Evolutionary conservation across 352 stramenopile species (phyloP).

Genomic region (Globisporangium canariense): DNA sequence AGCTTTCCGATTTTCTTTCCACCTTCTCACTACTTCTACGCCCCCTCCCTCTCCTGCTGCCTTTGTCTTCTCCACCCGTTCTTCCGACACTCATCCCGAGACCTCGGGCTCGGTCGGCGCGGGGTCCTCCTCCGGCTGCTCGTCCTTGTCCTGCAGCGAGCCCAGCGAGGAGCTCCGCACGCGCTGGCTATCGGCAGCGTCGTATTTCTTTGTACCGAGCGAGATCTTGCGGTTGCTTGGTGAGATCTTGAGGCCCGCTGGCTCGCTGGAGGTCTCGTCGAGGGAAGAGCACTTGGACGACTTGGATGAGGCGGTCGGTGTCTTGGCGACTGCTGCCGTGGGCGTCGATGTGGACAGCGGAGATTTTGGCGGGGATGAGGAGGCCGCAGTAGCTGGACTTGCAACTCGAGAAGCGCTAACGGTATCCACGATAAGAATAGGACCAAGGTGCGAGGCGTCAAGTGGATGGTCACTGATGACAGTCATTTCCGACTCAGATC

Average conservation of each 20-base stretch:
- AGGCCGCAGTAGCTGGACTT: neutral
- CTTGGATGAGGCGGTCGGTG: conserved; percentile 6
- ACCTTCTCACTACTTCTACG: neutral
- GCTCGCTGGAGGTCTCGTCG: neutral
- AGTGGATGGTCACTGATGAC: neutral
- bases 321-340: conserved; percentile 1
- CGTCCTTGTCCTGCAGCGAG: conserved; percentile 32
- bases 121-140: conserved; percentile 3
- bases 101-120: neutral
- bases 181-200: conserved; percentile 18
- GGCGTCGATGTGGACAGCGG: neutral
- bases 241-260: conserved; percentile 31
- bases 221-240: conserved; percentile 49
- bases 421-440: neutral
- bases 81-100: conserved; percentile 3
- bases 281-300: conserved; percentile 2
- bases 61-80: neutral
- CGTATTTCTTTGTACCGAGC: conserved; percentile 23
- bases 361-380: neutral
- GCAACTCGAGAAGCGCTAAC: neutral
- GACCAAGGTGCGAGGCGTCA: neutral
- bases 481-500: neutral
- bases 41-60: neutral
- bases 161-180: conserved; percentile 38
- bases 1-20: neutral